Conservation (phyloP, 192 early-diverging fungal species). For the Spizellomyces punctatus region DNA sequence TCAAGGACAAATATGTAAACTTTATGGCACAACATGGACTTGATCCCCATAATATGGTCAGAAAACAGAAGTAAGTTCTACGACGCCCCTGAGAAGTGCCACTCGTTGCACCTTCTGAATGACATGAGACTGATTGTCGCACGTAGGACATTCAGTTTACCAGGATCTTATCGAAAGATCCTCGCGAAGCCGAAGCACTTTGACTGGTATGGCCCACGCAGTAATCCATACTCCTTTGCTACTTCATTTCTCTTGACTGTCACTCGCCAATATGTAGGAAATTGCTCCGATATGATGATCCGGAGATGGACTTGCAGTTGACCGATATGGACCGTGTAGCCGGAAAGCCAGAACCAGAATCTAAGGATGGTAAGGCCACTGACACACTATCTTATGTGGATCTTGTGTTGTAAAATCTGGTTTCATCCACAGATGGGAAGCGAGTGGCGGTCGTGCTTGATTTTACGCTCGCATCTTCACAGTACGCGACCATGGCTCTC, state of each 20-base stretch:
- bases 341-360: conserved; percentile 33
- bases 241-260: too few relatives aligned
- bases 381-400: too few relatives aligned
- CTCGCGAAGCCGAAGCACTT: conserved; percentile 41
- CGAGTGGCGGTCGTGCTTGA: conserved; percentile 72
- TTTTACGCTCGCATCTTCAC: conserved; percentile 78
- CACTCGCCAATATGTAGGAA: conserved; percentile 23
- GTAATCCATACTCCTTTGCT: too few relatives aligned
- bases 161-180: conserved; percentile 55
- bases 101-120: conserved; percentile 10
- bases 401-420: too few relatives aligned
- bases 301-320: conserved; percentile 27
- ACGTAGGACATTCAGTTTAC: not conserved
- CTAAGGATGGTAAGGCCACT: conserved; percentile 22
- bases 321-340: conserved; percentile 42
- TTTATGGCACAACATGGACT: conserved; percentile 76
- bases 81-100: not conserved
- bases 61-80: conserved; percentile 53
- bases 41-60: conserved; percentile 65
- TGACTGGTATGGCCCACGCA: conserved; percentile 27
- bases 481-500: conserved; percentile 98
- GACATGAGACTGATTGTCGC: not conserved
- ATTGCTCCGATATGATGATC: conserved; percentile 37
- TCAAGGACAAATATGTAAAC: conserved; percentile 64
- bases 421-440: conserved; percentile 54